Evolutionary conservation across 1,284 basidiomycete species (phyloP), one percentile per base, ranked within the genome.

Genomic region (Melanopsichium pennsylvanicum): DNA sequence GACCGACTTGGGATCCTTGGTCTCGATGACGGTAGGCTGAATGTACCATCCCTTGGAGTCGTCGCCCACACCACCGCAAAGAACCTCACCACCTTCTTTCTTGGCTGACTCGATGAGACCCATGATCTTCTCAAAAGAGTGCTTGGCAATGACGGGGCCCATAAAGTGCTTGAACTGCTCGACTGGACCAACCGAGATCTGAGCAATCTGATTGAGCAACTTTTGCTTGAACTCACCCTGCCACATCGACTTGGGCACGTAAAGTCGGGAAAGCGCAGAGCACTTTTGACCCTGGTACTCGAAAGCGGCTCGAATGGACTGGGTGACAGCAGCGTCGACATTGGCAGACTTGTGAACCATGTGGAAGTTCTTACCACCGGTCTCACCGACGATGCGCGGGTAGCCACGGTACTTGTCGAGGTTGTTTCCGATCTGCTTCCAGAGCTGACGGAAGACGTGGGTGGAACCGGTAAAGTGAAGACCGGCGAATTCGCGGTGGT

Each of bases 251-350:
- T 86, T 84, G 35, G 96, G 88, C 13, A 98, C 91, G 83, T 98
- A 99, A 34, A 92, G 81, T 43, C 95, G 86, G 5, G 93, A 94
- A 25, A 96, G 86, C 4, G 96, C 95, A 27, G 92, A 95, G 83
- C 95, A 99, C 84, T 99, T 98, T 82, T 98, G 96, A 40, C 92
- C 94, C 84, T 94, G 93, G 83, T 97, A 99, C 83, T 99, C 95
- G 82, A 97, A 98, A 0, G 89, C 94, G 19, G 86, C 91, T 56
- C 95, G 87, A 72, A 98, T 87, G 49, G 86, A 88, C 84, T 98
- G 95, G 45, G 91, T 80, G 45, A 92, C 95, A 27, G 94, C 92
- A 64, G 93, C 92, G 80, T 86, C 86, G 55, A 95, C 84, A 75
- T 96, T 90, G 44, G 94, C 94, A 13, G 88, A 89, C 49, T 87